Percentiles rank a stretch among this genome's conserved stretches.
Evolutionary conservation across 1,284 basidiomycete genomes (phyloP).

Genomic region (Gomphus bonarii): DNA sequence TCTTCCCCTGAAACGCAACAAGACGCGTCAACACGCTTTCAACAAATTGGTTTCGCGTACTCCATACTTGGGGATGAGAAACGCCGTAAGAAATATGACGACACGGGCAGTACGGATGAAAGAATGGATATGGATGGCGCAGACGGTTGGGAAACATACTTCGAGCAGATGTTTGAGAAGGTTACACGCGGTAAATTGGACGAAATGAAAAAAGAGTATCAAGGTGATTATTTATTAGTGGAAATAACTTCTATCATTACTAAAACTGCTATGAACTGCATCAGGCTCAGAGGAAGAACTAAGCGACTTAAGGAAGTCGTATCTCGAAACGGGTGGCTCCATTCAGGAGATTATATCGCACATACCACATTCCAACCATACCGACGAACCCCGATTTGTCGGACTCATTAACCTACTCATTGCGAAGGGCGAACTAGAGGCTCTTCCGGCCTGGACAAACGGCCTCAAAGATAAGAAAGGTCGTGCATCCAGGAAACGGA

Average conservation of each 20-base stretch:
- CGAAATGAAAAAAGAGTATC: conserved; percentile 85
- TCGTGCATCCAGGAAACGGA: conserved; percentile 60
- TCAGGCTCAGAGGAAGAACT: conserved; percentile 78
- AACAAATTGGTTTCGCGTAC: conserved; percentile 87
- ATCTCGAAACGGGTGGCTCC: conserved; percentile 54
- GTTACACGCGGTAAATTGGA: conserved; percentile 81
- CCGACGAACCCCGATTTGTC: conserved; percentile 80
- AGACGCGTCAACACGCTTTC: conserved; percentile 65
- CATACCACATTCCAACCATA: conserved; percentile 74
- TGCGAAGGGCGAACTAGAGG: conserved; percentile 44
- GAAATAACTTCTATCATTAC: background rate
- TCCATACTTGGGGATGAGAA: conserved; percentile 74
- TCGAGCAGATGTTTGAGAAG: conserved; percentile 77
- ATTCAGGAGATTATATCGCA: conserved; percentile 72
- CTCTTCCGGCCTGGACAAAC: conserved; percentile 56
- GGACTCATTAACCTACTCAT: conserved; percentile 62
- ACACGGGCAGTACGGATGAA: conserved; percentile 77
- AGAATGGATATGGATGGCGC: conserved; percentile 59
- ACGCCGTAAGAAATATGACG: conserved; percentile 67
- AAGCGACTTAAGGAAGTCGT: conserved; percentile 68
- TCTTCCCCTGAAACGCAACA: conserved; percentile 52
- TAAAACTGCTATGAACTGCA: conserved; percentile 2
- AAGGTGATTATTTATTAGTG: conserved; percentile 41
- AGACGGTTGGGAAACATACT: conserved; percentile 89
- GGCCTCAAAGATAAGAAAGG: conserved; percentile 72